Conservation (phyloP, 441 rosid genomes). For the Populus hybrid region DNA sequence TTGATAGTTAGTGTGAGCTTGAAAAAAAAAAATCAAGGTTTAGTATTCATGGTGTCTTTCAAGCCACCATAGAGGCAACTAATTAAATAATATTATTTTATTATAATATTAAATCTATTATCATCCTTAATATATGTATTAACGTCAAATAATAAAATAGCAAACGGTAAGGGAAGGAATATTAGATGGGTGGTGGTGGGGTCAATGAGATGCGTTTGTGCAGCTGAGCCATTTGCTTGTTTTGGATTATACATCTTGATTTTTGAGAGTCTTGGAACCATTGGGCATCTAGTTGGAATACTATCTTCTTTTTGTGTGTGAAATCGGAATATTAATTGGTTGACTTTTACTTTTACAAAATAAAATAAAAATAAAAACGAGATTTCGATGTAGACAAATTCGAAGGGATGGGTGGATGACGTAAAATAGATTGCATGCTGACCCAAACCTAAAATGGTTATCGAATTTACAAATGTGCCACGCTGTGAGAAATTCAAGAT, state of each 20-base stretch:
- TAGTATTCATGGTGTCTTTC: background rate
- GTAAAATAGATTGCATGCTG: constrained; percentile 21
- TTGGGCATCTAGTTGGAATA: background rate
- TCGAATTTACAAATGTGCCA: background rate
- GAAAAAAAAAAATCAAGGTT: no score
- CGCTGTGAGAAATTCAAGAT: background rate
- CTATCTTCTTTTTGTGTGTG: background rate
- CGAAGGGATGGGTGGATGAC: constrained; percentile 11
- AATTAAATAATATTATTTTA: no score
- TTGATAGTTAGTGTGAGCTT: background rate
- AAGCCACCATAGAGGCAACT: background rate
- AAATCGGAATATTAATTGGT: no score
- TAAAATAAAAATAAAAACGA: no score
- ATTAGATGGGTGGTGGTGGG: no score
- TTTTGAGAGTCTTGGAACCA: background rate
- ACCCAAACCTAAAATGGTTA: background rate
- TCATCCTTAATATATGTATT: no score
- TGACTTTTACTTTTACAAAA: no score
- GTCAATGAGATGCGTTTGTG: background rate
- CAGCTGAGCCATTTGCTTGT: background rate
- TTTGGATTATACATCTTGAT: no score
- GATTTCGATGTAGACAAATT: no score
- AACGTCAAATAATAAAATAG: no score
- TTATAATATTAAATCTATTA: no score
- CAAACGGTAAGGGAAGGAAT: no score